Evolutionary conservation across 148 eudicot species (phyloP), one percentile per base, ranked within the genome.

Genomic region (Chenopodium album): DNA sequence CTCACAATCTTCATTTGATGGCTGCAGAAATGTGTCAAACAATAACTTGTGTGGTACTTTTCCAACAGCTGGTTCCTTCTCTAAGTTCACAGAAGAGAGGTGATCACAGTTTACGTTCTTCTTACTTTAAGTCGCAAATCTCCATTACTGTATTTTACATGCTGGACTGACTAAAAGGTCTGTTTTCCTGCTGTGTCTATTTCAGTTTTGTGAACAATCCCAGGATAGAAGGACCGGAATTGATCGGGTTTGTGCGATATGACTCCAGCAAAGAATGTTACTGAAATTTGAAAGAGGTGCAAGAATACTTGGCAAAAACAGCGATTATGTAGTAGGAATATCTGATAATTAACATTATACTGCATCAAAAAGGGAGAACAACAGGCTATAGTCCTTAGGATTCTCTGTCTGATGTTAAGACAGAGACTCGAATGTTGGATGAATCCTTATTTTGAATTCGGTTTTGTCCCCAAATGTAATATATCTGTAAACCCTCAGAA

Each of bases 31-130:
- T 75, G 90, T 88, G 59, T 92, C 98, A 20, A 86, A 89, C 87
- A 94, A 94, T 46, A 82, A 91, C 86, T 81, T 94, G 75, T 92
- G 98, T 83, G 95, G 95, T 63, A 89, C 94, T 41, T 87, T 94
- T 78, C 95, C 95, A 29, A 88, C 89, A 20, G 78, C 89, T 3
- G 95, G 98, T 78, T 87, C 95, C 16, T 91, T 94, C 78, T 88
- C 94, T 32, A 92, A 90, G 86, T 89, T 93, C 87, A 86, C 94
- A n/a, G 89, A 92, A 81, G 89, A 87, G 80, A 90, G 94, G 98
- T 93, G 70, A 80, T 44, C 56, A 52, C 20, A 31, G n/a, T 62
- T 74, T 9, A 7, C 62, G 32, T 23, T 23, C 13, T 37, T 63
- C 37, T 32, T 0, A 67, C 14, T 63, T 1, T 7, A 44, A 48